Percentiles rank a stretch among this genome's conserved stretches.
Conservation (phyloP, 2,329 filamentous ascomycete genomes). For the Myriosclerotinia curreyana region DNA sequence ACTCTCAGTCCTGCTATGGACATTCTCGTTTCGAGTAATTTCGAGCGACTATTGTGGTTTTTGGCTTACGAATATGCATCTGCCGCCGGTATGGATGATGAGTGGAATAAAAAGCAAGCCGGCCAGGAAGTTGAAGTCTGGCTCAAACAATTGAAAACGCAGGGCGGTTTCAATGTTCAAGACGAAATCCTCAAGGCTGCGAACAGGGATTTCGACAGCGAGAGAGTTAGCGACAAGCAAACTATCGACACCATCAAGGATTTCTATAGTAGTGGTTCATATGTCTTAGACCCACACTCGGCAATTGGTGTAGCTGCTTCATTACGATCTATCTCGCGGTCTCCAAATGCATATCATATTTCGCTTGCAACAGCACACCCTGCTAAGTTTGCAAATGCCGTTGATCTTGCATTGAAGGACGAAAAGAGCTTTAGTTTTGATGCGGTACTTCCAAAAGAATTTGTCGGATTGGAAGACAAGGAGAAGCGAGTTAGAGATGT, state of each 20-base stretch:
- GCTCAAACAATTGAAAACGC: slow-evolving; percentile 75
- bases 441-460: slow-evolving; percentile 76
- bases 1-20: slow-evolving; percentile 97
- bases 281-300: slow-evolving; percentile 90
- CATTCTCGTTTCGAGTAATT: slow-evolving; percentile 93
- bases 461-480: slow-evolving; percentile 72
- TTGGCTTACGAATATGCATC: slow-evolving; percentile 70
- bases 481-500: slow-evolving; percentile 71
- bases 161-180: slow-evolving; percentile 80
- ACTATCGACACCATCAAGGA: slow-evolving; percentile 64
- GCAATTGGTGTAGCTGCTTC: slow-evolving; percentile 82
- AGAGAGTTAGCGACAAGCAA: slow-evolving; percentile 64
- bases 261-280: slow-evolving; percentile 51
- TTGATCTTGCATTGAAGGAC: slow-evolving; percentile 72
- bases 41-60: slow-evolving; percentile 94
- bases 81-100: slow-evolving; percentile 58
- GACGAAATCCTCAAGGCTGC: slow-evolving; percentile 68
- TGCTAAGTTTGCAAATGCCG: slow-evolving; percentile 86
- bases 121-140: slow-evolving; percentile 75
- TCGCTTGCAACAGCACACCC: slow-evolving; percentile 91
- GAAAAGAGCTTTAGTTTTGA: slow-evolving; percentile 73
- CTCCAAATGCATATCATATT: slow-evolving; percentile 59
- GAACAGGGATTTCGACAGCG: slow-evolving; percentile 74
- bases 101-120: slow-evolving; percentile 65
- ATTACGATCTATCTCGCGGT: slow-evolving; percentile 61